Evolutionary conservation across 1,284 basidiomycete species (phyloP).

Genomic region (Mycosarcoma mackinlayi): DNA sequence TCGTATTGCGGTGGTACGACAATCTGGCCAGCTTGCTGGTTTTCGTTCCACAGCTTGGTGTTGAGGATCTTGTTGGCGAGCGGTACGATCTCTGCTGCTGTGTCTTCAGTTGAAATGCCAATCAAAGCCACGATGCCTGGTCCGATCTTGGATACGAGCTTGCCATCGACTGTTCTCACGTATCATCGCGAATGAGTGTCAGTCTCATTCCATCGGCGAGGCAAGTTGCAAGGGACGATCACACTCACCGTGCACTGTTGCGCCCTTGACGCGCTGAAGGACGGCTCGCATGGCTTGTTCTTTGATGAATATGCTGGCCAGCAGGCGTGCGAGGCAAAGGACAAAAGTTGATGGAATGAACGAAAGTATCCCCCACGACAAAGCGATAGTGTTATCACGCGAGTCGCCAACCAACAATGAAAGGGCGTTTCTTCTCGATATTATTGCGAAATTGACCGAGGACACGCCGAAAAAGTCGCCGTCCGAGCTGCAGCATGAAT

Average conservation of each 20-base stretch:
- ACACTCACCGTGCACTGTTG: conserved; percentile 60
- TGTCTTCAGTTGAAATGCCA: conserved; percentile 61
- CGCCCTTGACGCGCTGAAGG: conserved; percentile 65
- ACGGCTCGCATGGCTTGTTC: conserved; percentile 53
- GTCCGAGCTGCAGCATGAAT: too few relatives aligned
- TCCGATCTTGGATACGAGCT: conserved; percentile 61
- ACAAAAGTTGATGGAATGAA: neutral
- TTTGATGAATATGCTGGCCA: conserved; percentile 3
- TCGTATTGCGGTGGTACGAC: conserved; percentile 43
- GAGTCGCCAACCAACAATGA: too few relatives aligned
- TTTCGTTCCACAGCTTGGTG: conserved; percentile 64
- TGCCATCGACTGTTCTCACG: conserved; percentile 51
- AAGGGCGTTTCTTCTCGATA: neutral
- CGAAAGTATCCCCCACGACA: neutral
- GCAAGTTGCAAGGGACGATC: neutral
- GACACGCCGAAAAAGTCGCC: conserved; percentile 24
- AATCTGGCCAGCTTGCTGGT: conserved; percentile 38
- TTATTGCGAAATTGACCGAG: conserved; percentile 2
- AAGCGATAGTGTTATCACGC: too few relatives aligned
- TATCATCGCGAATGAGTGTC: neutral
- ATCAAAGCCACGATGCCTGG: conserved; percentile 64
- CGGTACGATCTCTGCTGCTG: conserved; percentile 50
- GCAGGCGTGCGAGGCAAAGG: too few relatives aligned
- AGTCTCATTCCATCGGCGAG: neutral
- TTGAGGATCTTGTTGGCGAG: conserved; percentile 57